Percentiles rank a stretch among this genome's conserved stretches.
Evolutionary conservation across 202 grass and related monocot genomes (phyloP).

Genomic region (Zoysia matrella): DNA sequence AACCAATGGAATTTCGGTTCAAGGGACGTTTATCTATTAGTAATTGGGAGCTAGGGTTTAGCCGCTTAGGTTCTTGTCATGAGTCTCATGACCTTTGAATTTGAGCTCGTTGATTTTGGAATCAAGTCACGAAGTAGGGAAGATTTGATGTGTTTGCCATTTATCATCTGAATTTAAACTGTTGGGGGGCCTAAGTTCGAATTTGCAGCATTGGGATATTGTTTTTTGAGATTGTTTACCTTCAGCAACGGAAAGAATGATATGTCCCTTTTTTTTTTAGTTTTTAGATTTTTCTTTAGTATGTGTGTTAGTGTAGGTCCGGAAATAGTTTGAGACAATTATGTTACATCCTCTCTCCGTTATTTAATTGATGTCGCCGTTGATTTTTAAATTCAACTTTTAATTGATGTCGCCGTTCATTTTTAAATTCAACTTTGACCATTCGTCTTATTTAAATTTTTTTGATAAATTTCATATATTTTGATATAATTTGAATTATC

Average conservation of each 20-base stretch:
- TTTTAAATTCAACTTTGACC: no score
- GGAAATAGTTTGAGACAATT: constrained; percentile 2
- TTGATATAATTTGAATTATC: no score
- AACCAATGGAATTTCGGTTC: no score
- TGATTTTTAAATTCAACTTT: no score
- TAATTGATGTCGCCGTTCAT: no score
- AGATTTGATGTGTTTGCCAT: not conserved
- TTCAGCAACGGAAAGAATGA: not conserved
- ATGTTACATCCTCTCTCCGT: not conserved
- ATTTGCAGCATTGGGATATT: no score
- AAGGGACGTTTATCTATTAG: not conserved
- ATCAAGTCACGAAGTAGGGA: not conserved
- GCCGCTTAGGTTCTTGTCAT: not conserved
- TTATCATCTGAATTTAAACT: constrained; percentile 12
- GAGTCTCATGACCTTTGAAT: not conserved
- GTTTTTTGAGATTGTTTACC: not conserved
- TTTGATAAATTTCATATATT: no score
- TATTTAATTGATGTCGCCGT: no score
- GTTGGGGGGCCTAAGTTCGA: not conserved
- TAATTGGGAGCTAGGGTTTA: constrained; percentile 23
- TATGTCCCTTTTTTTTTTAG: not conserved
- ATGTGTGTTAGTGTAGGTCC: not conserved
- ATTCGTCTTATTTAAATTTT: no score
- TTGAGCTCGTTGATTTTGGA: constrained; percentile 13
- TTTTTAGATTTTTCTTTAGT: not conserved